Evolutionary conservation across 2,329 filamentous ascomycete species (phyloP), one percentile per base, ranked within the genome.

Genomic region (Didymella exigua): DNA sequence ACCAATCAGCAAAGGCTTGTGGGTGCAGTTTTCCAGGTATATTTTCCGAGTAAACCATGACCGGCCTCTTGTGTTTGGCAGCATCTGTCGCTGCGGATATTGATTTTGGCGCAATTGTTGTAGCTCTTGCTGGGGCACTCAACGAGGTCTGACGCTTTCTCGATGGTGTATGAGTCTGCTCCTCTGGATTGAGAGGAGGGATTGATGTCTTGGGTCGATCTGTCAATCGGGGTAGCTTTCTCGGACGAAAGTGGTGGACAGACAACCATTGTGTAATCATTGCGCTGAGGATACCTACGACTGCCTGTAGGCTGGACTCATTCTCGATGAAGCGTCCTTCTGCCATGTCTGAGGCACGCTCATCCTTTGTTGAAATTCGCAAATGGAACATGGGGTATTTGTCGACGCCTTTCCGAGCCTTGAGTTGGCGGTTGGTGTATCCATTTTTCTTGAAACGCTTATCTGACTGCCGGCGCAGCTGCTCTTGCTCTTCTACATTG

Each of bases 301-400:
- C 81, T 1, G 78, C 75, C 23, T 82, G 78, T n/a, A 91, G 59
- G 11, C 66, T 69, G 10, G 63, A 51, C 13, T 74, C 61, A 1
- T 68, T 59, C 4, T 67, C 58, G 2, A 69, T 42, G 41, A 68
- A 61, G 0, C 58, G 33, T 24, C 72, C 68, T 24, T 66, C 72
- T 11, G 40, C 24, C 5, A 49, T 27, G 2, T 40, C 54, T 19
- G 54, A 41, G 14, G 38, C 23, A n/a, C 44, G 14, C 8, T 51
- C 38, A 7, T 66, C 56, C 18, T 62, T 67, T 8, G 82, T 66
- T 2, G 80, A 76, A 30, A 96, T 83, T 24, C 85, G 85, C n/a
- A 98, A 76, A 64, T 87, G 89, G 66, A 96, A 98, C 87, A 93
- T 93, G 0, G 93, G 92, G 86, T 91, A 95, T 45, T 86, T 84